Percentiles rank a stretch among this genome's conserved stretches.
These are phyloP conservation scores for Starmerella sirachaensis DNA, from an alignment of 805 yeast species.

Conservation along the genomic window DNA sequence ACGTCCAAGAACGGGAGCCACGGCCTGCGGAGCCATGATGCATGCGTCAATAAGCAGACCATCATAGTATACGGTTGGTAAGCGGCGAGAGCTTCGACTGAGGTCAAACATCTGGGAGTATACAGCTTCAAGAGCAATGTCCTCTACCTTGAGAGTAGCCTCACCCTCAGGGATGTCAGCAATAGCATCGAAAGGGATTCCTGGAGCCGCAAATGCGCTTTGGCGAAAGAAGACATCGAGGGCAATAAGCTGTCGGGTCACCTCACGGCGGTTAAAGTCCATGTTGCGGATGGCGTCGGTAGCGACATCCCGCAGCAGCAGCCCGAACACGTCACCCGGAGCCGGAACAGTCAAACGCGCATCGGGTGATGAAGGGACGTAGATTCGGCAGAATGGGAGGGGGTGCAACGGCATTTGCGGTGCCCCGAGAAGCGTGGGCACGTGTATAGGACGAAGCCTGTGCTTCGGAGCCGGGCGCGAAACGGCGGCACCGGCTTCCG, in stretches of 20 bases:
- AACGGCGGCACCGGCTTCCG: not conserved
- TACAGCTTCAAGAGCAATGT: constrained; percentile 71
- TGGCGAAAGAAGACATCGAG: constrained; percentile 61
- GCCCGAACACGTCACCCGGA: constrained; percentile 38
- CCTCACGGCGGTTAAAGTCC: constrained; percentile 82
- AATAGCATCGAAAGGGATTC: constrained; percentile 52
- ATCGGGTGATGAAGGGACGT: constrained; percentile 24
- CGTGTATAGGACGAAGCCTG: constrained; percentile 28
- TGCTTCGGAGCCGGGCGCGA: constrained; percentile 14
- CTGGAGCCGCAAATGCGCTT: constrained; percentile 56
- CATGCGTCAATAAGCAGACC: constrained; percentile 80
- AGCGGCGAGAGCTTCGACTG: constrained; percentile 37
- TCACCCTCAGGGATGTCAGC: constrained; percentile 30
- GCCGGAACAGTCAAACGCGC: constrained; percentile 59
- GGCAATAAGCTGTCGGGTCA: constrained; percentile 67
- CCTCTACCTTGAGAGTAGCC: constrained; percentile 86
- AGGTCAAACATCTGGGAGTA: constrained; percentile 65
- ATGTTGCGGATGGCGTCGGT: constrained; percentile 64
- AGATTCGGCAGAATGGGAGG: constrained; percentile 11
- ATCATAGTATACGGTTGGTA: constrained; percentile 67
- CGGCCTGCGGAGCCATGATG: constrained; percentile 61
- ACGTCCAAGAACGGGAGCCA: constrained; percentile 91
- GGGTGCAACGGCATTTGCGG: constrained; percentile 6
- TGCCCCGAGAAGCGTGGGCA: constrained; percentile 21
- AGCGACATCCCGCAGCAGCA: constrained; percentile 62